Evolutionary conservation across 257 asterid genomes (phyloP).

Genomic region (Capsicum rhomboideum): DNA sequence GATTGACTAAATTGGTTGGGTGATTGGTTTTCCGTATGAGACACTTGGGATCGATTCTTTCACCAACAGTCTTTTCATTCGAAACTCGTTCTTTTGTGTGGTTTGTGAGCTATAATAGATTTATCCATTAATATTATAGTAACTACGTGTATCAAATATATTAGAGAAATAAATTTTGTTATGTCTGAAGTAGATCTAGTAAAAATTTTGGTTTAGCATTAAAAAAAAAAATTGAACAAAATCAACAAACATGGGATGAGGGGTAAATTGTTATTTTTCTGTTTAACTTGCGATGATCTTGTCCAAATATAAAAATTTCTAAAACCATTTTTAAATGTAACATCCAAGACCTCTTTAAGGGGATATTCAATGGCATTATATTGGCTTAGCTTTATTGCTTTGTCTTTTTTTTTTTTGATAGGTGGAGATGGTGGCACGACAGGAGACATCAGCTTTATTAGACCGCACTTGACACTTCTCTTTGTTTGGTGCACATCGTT

Average conservation of each 20-base stretch:
- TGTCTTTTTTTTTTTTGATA: slow-evolving; percentile 7
- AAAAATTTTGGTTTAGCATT: neutral
- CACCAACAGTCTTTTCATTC: too few species aligned
- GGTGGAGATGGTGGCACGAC: slow-evolving; percentile 97
- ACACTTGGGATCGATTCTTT: too few species aligned
- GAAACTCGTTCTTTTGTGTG: too few species aligned
- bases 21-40: too few species aligned
- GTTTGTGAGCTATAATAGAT: too few species aligned
- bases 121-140: neutral
- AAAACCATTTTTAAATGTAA: neutral
- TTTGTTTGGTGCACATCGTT: neutral
- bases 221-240: neutral
- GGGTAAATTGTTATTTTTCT: neutral
- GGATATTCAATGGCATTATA: neutral
- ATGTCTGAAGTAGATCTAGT: neutral
- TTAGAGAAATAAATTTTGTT: too few species aligned
- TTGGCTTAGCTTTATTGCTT: neutral
- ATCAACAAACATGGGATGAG: neutral
- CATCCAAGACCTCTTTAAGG: neutral
- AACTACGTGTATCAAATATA: too few species aligned
- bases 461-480: neutral
- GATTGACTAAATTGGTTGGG: too few species aligned
- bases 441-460: slow-evolving; percentile 73
- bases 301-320: neutral
- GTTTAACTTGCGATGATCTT: neutral